phyloP scores from a whole-genome alignment of 176 grass and related monocot species.

The Oryza brachyantha region DNA sequence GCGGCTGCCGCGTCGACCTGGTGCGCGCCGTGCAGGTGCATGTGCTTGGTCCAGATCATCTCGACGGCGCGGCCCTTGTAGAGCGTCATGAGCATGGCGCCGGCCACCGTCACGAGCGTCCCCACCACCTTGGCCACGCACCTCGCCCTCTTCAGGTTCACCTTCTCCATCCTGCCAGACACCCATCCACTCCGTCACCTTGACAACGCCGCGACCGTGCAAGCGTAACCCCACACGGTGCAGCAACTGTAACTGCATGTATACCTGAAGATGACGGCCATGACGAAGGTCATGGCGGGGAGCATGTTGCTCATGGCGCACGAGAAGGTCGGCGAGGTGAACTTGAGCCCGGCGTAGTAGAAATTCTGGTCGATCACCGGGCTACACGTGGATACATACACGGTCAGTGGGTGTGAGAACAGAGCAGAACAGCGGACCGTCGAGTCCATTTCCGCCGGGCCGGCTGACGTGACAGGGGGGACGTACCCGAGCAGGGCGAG shows the following conservation, averaged over 20 bases:
- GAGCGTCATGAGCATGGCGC: conserved; percentile 97
- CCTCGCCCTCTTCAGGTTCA: conserved; percentile 75
- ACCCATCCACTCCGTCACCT: not conserved
- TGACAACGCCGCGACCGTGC: conserved; percentile 1
- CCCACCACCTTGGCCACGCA: conserved; percentile 92
- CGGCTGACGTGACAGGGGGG: too few species aligned
- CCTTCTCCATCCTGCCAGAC: conserved; percentile 81
- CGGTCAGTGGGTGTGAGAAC: not conserved
- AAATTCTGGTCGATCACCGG: conserved; percentile 98
- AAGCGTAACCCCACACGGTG: too few species aligned
- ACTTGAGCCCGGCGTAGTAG: conserved; percentile 95
- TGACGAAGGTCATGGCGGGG: conserved; percentile 91
- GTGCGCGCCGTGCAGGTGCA: conserved; percentile 40
- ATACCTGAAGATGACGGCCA: conserved; percentile 88
- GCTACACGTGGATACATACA: conserved; percentile 19
- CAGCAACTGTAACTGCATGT: too few species aligned
- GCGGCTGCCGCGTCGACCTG: conserved; percentile 4
- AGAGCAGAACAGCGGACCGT: not conserved
- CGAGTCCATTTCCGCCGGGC: too few species aligned
- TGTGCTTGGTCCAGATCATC: conserved; percentile 70
- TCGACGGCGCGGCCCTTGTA: conserved; percentile 90
- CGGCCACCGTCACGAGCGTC: conserved; percentile 83
- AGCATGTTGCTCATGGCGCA: conserved; percentile 99
- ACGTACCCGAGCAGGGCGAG: conserved; percentile 83
- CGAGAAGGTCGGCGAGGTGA: conserved; percentile 96